These are phyloP conservation scores for Albifimbria verrucaria DNA, from an alignment of 2,329 filamentous ascomycete species.

Conservation along the genomic window DNA sequence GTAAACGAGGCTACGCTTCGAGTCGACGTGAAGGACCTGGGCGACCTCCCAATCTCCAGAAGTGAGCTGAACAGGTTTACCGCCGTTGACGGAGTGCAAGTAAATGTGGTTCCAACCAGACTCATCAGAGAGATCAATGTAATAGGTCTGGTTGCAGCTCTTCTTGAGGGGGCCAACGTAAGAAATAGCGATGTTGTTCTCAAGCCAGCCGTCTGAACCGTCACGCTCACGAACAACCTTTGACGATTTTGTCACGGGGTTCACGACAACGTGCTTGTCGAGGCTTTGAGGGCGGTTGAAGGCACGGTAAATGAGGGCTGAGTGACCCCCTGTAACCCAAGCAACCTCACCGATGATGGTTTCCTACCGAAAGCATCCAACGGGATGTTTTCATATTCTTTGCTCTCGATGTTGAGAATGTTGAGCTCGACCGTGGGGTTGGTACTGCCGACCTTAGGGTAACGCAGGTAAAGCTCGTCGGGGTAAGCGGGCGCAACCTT, in stretches of 20 bases:
- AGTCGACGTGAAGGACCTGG: slow-evolving; percentile 57
- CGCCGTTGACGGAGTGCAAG: slow-evolving; percentile 55
- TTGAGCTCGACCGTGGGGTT: slow-evolving; percentile 64
- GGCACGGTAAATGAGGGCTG: slow-evolving; percentile 60
- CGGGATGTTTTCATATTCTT: slow-evolving; percentile 41
- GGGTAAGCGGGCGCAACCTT: slow-evolving; percentile 59
- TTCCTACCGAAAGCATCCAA: slow-evolving; percentile 57
- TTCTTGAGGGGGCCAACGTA: slow-evolving; percentile 48
- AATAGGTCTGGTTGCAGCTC: slow-evolving; percentile 43
- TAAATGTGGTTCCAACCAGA: slow-evolving; percentile 70
- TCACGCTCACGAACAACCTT: slow-evolving; percentile 53
- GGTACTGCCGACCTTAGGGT: slow-evolving; percentile 66
- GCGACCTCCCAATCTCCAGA: slow-evolving; percentile 64
- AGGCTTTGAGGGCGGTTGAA: slow-evolving; percentile 68
- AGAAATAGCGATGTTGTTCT: slow-evolving; percentile 53
- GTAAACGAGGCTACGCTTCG: slow-evolving; percentile 53
- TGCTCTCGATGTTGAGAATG: slow-evolving; percentile 49
- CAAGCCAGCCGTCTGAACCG: slow-evolving; percentile 59
- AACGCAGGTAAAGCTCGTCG: slow-evolving; percentile 58
- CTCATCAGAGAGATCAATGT: slow-evolving; percentile 64
- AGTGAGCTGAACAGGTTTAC: slow-evolving; percentile 55
- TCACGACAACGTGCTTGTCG: slow-evolving; percentile 59
- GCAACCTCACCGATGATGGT: slow-evolving; percentile 66
- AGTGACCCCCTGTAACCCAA: slow-evolving; percentile 62
- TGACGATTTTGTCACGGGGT: slow-evolving; percentile 44